These are phyloP conservation scores for Dendrobium nobile DNA, from an alignment of 106 monocot species.

Conservation along the genomic window DNA sequence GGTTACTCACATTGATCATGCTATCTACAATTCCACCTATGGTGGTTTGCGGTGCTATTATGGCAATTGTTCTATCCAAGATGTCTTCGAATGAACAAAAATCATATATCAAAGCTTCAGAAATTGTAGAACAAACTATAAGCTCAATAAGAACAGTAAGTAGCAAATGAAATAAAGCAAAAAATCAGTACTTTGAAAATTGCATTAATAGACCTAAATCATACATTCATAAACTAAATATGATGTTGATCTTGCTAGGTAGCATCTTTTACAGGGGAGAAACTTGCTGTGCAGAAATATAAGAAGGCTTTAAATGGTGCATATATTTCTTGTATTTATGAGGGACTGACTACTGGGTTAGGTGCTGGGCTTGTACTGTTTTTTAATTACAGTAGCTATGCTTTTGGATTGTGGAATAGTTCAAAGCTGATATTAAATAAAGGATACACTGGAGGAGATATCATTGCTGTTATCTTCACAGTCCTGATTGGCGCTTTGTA, in stretches of 20 bases:
- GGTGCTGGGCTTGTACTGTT: slow-evolving; percentile 36
- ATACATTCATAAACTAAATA: neutral
- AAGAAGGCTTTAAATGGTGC: slow-evolving; percentile 27
- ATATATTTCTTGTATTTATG: slow-evolving; percentile 34
- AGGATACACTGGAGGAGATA: slow-evolving; percentile 52
- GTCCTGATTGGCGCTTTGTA: slow-evolving; percentile 54
- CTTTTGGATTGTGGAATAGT: slow-evolving; percentile 55
- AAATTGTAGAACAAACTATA: slow-evolving; percentile 38
- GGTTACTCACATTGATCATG: slow-evolving; percentile 46
- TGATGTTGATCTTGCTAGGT: slow-evolving; percentile 24
- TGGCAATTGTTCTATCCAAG: slow-evolving; percentile 19
- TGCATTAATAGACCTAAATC: too few species aligned
- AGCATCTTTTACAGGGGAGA: slow-evolving; percentile 61
- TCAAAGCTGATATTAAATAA: slow-evolving; percentile 37
- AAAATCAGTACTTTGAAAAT: neutral
- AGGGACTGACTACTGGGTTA: slow-evolving; percentile 41
- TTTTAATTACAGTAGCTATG: slow-evolving; percentile 37
- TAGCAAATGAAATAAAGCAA: neutral
- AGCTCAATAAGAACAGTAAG: slow-evolving; percentile 49
- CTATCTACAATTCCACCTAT: slow-evolving; percentile 32
- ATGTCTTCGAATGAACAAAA: slow-evolving; percentile 30
- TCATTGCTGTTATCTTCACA: slow-evolving; percentile 46
- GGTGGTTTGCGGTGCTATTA: slow-evolving; percentile 21
- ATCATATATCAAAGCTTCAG: slow-evolving; percentile 34
- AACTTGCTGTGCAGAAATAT: slow-evolving; percentile 32